Percentiles rank a stretch among this genome's conserved stretches.
phyloP scores from a whole-genome alignment of 2,329 filamentous ascomycete species.

The Colletotrichum echinochloae region DNA sequence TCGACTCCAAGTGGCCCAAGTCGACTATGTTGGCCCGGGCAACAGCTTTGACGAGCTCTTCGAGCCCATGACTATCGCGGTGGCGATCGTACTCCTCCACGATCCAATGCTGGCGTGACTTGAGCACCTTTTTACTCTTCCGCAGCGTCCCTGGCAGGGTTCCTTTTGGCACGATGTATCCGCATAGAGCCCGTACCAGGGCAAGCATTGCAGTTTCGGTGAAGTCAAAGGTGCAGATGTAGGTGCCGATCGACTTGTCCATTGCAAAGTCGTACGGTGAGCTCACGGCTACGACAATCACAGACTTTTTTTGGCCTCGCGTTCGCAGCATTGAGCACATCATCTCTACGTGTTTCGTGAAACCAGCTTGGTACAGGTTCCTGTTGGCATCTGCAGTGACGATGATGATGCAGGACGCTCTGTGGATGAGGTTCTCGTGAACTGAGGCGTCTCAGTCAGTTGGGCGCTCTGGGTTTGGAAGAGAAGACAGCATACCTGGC shows the following conservation, averaged over 20 bases:
- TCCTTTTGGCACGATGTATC: slow-evolving; percentile 72
- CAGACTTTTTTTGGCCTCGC: slow-evolving; percentile 84
- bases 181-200: slow-evolving; percentile 85
- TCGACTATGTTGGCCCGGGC: slow-evolving; percentile 75
- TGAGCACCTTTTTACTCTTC: slow-evolving; percentile 87
- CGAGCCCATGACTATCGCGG: slow-evolving; percentile 78
- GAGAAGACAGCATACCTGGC: slow-evolving; percentile 62
- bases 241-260: slow-evolving; percentile 90
- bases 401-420: slow-evolving; percentile 88
- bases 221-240: slow-evolving; percentile 96
- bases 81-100: slow-evolving; percentile 89
- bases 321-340: slow-evolving; percentile 88
- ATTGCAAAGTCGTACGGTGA: slow-evolving; percentile 97
- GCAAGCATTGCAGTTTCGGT: slow-evolving; percentile 91
- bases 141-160: slow-evolving; percentile 80
- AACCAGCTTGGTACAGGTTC: slow-evolving; percentile 93
- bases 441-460: slow-evolving; percentile 58
- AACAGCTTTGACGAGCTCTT: slow-evolving; percentile 79
- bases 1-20: slow-evolving; percentile 76
- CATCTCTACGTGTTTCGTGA: slow-evolving; percentile 96
- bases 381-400: slow-evolving; percentile 94
- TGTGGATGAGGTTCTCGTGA: slow-evolving; percentile 91
- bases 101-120: slow-evolving; percentile 94
- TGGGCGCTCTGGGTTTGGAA: not conserved
- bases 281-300: slow-evolving; percentile 92